phyloP scores from a whole-genome alignment of 345 rosid genomes.

The Melaleuca quinquenervia region DNA sequence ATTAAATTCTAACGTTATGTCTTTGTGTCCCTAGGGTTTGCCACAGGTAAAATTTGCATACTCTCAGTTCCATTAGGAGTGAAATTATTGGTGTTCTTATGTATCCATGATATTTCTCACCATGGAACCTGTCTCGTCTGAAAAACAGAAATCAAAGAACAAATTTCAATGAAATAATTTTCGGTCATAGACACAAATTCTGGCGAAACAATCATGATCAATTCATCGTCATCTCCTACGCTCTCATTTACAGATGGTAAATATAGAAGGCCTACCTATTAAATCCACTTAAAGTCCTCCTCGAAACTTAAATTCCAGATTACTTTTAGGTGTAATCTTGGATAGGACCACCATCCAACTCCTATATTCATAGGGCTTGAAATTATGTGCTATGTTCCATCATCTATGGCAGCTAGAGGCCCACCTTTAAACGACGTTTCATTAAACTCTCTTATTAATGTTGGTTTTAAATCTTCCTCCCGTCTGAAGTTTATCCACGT shows the following conservation, averaged over 20 bases:
- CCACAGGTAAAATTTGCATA: too few species aligned
- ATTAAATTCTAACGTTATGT: too few species aligned
- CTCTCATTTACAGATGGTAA: background rate
- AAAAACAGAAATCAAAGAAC: too few species aligned
- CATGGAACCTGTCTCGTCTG: too few species aligned
- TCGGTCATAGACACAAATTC: too few species aligned
- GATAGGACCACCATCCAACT: background rate
- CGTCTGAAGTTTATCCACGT: background rate
- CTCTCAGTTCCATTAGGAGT: too few species aligned
- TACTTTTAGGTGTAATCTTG: background rate
- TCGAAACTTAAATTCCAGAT: background rate
- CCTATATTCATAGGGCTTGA: background rate
- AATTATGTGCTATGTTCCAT: background rate
- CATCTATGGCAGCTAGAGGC: background rate
- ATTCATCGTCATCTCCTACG: background rate
- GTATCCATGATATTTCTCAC: too few species aligned
- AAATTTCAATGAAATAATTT: too few species aligned
- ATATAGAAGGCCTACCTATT: background rate
- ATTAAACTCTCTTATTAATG: background rate
- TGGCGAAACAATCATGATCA: background rate
- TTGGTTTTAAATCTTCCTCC: background rate
- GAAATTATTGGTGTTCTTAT: too few species aligned
- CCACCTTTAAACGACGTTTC: background rate
- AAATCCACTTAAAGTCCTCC: background rate
- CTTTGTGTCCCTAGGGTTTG: too few species aligned